phyloP scores from a whole-genome alignment of 768 basidiomycete species.

The Mrakia blollopis region DNA sequence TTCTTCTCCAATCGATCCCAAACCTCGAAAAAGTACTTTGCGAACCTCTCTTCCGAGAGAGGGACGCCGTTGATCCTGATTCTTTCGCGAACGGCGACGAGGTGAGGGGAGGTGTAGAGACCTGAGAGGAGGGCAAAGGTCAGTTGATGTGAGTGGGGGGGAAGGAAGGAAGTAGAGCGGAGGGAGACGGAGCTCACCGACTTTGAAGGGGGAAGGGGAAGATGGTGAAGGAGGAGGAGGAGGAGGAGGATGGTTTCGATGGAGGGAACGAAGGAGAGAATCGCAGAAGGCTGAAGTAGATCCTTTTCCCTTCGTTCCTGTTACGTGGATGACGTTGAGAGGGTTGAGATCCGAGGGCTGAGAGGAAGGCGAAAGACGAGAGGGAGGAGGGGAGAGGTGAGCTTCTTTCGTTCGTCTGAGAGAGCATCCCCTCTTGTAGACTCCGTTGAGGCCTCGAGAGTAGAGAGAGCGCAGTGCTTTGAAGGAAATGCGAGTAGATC shows the following conservation, averaged over 20 bases:
- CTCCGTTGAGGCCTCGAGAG: no score
- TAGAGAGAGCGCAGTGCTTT: not conserved
- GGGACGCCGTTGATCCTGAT: conserved; percentile 90
- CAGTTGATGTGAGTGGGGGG: not conserved
- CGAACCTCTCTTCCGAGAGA: conserved; percentile 78
- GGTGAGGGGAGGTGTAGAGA: conserved; percentile 92
- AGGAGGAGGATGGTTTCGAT: conserved; percentile 45
- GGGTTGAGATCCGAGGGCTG: conserved; percentile 77
- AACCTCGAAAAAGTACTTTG: conserved; percentile 89
- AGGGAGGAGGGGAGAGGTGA: not conserved
- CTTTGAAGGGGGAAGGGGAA: conserved; percentile 50
- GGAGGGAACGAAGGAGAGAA: conserved; percentile 65
- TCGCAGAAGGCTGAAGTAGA: conserved; percentile 92
- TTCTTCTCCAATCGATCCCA: conserved; percentile 77
- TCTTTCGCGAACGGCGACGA: conserved; percentile 90
- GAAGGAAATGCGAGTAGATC: not conserved
- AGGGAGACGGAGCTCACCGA: conserved; percentile 54
- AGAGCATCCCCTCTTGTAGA: no score
- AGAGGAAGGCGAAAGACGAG: conserved; percentile 15
- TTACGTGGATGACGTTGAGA: conserved; percentile 91
- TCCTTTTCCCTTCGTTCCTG: conserved; percentile 97
- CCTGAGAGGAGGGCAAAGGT: conserved; percentile 61
- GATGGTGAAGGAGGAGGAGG: not conserved
- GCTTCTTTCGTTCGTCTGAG: not conserved
- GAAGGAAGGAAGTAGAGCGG: not conserved